Conservation (phyloP, 2,329 filamentous ascomycete species). For the Cytospora leucostoma region DNA sequence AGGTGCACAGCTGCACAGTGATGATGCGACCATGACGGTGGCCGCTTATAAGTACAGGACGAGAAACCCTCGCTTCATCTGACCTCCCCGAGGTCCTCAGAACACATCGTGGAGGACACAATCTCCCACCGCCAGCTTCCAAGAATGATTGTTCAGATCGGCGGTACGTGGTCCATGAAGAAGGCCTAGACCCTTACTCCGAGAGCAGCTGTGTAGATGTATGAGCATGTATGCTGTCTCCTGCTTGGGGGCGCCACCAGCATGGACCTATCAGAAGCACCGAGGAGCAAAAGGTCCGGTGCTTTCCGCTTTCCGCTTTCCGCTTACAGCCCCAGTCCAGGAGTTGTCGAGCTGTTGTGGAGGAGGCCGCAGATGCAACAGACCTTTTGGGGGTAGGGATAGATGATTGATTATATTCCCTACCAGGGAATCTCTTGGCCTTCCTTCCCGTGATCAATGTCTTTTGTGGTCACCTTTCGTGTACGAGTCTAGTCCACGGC, state of each 20-base stretch:
- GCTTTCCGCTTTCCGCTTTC: slow-evolving; percentile 31
- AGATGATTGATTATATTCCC: background rate
- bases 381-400: slow-evolving; percentile 17
- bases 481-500: background rate
- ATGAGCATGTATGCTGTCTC: slow-evolving; percentile 10
- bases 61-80: background rate
- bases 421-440: background rate
- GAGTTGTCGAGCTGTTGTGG: slow-evolving; percentile 21
- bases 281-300: slow-evolving; percentile 42
- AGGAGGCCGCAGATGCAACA: slow-evolving; percentile 34
- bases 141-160: background rate
- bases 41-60: background rate
- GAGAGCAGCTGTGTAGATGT: background rate
- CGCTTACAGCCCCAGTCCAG: slow-evolving; percentile 26
- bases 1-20: background rate
- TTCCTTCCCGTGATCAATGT: too few relatives aligned
- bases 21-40: slow-evolving; percentile 2
- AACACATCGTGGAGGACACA: background rate
- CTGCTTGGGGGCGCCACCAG: slow-evolving; percentile 27
- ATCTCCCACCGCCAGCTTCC: background rate
- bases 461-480: background rate
- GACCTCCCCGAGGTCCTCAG: too few relatives aligned
- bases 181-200: slow-evolving; percentile 9
- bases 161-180: background rate
- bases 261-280: slow-evolving; percentile 36